A percentile compares a stretch with the other conserved stretches of the same genome.
These are phyloP conservation scores for Ophiostoma montium DNA, from an alignment of 2,329 filamentous ascomycete genomes.

Conservation along the genomic window DNA sequence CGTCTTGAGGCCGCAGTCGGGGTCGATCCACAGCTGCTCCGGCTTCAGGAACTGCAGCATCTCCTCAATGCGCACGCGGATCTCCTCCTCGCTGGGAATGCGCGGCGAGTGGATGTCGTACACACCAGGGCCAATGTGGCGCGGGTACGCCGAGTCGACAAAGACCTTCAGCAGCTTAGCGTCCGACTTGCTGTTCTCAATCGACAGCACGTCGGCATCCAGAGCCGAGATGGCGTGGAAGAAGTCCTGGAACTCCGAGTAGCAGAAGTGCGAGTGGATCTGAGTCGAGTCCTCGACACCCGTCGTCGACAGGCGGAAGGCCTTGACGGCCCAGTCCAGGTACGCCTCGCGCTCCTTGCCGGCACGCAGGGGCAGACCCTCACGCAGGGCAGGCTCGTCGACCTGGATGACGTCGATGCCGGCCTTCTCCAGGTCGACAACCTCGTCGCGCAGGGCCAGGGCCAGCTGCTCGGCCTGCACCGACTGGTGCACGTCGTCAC, in stretches of 20 bases:
- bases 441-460: constrained; percentile 95
- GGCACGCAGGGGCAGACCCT: constrained; percentile 91
- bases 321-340: constrained; percentile 93
- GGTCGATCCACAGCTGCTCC: constrained; percentile 99
- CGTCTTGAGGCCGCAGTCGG: constrained; percentile 98
- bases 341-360: constrained; percentile 94
- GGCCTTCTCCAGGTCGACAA: constrained; percentile 92
- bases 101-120: constrained; percentile 99
- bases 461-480: constrained; percentile 98
- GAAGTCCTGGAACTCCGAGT: constrained; percentile 99
- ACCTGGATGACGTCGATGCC: constrained; percentile 98
- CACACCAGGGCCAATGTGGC: constrained; percentile 97
- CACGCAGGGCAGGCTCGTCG: constrained; percentile 96
- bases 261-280: constrained; percentile 99
- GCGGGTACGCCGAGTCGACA: constrained; percentile 90
- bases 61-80: constrained; percentile 94
- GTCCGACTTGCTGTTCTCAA: constrained; percentile 99
- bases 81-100: constrained; percentile 94
- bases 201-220: constrained; percentile 94
- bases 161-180: constrained; percentile 99
- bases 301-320: constrained; percentile 89
- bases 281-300: constrained; percentile 92
- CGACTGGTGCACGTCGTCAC: constrained; percentile 98
- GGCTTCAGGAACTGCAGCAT: constrained; percentile 96
- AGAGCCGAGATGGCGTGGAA: constrained; percentile 99